phyloP scores from a whole-genome alignment of 75 land plant species.

The Cunninghamia lanceolata region DNA sequence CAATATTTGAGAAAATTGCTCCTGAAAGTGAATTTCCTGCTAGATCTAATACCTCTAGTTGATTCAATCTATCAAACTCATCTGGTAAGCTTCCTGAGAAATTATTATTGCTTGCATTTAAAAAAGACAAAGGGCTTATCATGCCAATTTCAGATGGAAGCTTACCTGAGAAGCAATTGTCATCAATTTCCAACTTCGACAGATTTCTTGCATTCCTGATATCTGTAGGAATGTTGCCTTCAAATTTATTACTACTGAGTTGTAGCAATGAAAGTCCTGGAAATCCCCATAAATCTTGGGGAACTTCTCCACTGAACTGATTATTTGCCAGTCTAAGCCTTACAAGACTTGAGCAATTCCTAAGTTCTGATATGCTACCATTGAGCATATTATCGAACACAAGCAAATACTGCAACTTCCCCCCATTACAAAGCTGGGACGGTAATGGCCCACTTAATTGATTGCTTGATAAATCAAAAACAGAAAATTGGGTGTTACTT shows the following conservation, averaged over 20 bases:
- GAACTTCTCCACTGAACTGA: conserved; percentile 31
- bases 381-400: conserved; percentile 28
- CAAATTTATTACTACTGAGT: conserved; percentile 10
- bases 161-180: conserved; percentile 32
- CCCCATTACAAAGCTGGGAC: conserved; percentile 39
- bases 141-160: conserved; percentile 30
- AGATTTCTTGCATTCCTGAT: conserved; percentile 4
- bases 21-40: conserved; percentile 29
- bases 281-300: conserved; percentile 20
- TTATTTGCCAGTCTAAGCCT: conserved; percentile 27
- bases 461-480: conserved; percentile 31
- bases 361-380: conserved; percentile 25
- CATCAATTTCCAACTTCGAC: conserved; percentile 15
- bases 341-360: conserved; percentile 23
- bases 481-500: conserved; percentile 8
- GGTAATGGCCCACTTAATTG: conserved; percentile 31
- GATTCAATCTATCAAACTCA: background rate
- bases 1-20: conserved; percentile 10
- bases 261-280: conserved; percentile 25
- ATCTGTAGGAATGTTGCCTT: conserved; percentile 16
- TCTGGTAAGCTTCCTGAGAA: conserved; percentile 31
- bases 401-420: conserved; percentile 16
- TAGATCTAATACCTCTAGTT: conserved; percentile 21
- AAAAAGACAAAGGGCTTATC: conserved; percentile 10
- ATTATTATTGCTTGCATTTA: conserved; percentile 17